Evolutionary conservation across 441 rosid genomes (phyloP), one percentile per base, ranked within the genome.

Genomic region (Brassica balearica): DNA sequence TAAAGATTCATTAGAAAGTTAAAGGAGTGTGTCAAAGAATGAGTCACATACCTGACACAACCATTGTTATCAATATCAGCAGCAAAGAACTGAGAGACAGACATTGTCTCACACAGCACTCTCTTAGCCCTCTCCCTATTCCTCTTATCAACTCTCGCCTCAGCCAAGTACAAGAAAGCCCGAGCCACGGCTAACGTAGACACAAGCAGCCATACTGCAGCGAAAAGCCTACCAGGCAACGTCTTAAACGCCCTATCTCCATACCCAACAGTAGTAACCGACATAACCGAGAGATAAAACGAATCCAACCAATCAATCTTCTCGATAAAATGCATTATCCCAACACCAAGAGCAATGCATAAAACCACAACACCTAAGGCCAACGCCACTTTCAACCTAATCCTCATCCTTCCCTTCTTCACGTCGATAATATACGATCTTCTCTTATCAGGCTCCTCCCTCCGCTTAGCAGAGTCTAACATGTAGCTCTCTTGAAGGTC

Each of bases 321-420:
- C 88, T 96, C 98, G 34, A 91, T 85, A 58, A 86, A 92, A 87
- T 92, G 99, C 97, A 91, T 90, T 43, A 91, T 90, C 59, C 77
- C 86, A 77, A 80, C 91, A 29, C 99, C 98, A 74, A 90, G 23
- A 48, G 97, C 98, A 53, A 92, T 87, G 53, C 98, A 96, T 23
- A 91, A 82, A 76, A 92, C 90, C 80, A 93, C 93, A 79, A 90
- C 97, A 19, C 92, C 93, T 36, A 94, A 83, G 6, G 99, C 98
- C 75, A 96, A 83, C 12, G 80, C 97, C 41, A 96, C 99, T 92
- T 91, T 96, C 95, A 90, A 89, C 78, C 99, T 85, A 56, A 94
- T 96, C 87, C 98, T 90, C 96, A 93, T 91, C 77, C 99, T 90
- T 25, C 99, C 99, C 74, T 93, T 96, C 84, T 91, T 91, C 65